Conservation (phyloP, 768 basidiomycete species). For the Clitopilus hobsonii region DNA sequence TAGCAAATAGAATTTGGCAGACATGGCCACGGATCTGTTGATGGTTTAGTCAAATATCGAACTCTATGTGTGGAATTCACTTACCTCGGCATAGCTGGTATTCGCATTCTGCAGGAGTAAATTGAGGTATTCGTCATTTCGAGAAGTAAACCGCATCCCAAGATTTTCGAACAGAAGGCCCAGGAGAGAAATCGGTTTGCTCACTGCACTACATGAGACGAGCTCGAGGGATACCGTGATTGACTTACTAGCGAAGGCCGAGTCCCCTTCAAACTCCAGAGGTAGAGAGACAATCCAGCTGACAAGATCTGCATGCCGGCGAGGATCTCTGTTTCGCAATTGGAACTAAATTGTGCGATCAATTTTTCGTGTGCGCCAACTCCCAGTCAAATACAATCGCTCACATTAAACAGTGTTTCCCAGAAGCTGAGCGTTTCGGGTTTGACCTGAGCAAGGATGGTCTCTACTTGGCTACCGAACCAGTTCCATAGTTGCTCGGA, state of each 20-base stretch:
- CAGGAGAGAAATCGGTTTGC: constrained; percentile 65
- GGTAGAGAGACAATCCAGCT: constrained; percentile 75
- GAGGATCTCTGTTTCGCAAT: constrained; percentile 72
- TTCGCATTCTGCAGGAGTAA: constrained; percentile 72
- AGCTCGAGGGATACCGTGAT: too few relatives aligned
- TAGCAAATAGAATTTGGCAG: constrained; percentile 56
- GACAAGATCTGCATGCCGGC: constrained; percentile 66
- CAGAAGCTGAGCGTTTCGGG: constrained; percentile 81
- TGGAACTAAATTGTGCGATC: constrained; percentile 30
- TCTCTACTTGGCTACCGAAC: constrained; percentile 55
- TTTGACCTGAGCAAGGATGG: constrained; percentile 70
- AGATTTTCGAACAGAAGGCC: constrained; percentile 62
- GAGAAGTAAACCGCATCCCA: constrained; percentile 60
- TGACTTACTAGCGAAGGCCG: constrained; percentile 79
- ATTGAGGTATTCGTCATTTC: constrained; percentile 64
- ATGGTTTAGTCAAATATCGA: constrained; percentile 2
- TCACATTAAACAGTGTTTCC: constrained; percentile 60
- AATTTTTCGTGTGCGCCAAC: constrained; percentile 5
- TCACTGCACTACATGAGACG: constrained; percentile 67
- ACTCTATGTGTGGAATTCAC: constrained; percentile 5
- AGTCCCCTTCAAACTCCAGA: constrained; percentile 79
- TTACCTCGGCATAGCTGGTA: constrained; percentile 83
- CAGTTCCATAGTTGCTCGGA: constrained; percentile 67
- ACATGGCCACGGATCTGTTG: constrained; percentile 64
- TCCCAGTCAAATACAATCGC: constrained; percentile 13